Evolutionary conservation across 176 grass and related monocot species (phyloP).

Genomic region (Avena sativa): DNA sequence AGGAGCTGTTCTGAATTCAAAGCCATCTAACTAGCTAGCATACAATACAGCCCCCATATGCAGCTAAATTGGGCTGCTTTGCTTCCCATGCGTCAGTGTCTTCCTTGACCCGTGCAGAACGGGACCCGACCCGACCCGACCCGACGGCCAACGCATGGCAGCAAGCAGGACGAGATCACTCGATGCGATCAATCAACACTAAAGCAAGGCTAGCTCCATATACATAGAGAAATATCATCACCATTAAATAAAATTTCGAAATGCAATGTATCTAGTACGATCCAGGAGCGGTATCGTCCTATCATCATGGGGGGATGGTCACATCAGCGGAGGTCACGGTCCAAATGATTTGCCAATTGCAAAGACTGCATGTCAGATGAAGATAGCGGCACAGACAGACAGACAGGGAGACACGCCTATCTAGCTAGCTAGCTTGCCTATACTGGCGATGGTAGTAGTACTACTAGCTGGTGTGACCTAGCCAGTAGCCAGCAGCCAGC

Average conservation of each 20-base stretch:
- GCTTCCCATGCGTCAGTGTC: conserved; percentile 9
- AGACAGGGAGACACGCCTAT: conserved; percentile 24
- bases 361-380: conserved; percentile 20
- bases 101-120: background rate
- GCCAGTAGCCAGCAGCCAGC: background rate
- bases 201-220: background rate
- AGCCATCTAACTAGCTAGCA: background rate
- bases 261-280: conserved; percentile 1
- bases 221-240: background rate
- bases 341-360: conserved; percentile 54
- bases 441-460: background rate
- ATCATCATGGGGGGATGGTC: conserved; percentile 40
- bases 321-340: conserved; percentile 33
- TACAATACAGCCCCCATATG: too few relatives aligned
- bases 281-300: background rate
- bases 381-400: conserved; percentile 17
- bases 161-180: background rate
- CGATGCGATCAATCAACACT: background rate
- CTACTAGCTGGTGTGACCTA: background rate
- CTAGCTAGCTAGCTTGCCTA: background rate
- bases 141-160: background rate
- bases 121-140: background rate
- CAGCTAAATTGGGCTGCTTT: background rate
- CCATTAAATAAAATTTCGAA: background rate
- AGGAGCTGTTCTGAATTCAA: conserved; percentile 8